A percentile compares a stretch with the other conserved stretches of the same genome.
These are phyloP conservation scores for Vachellia pachyceras DNA, from an alignment of 306 rosid genomes.

Conservation along the genomic window DNA sequence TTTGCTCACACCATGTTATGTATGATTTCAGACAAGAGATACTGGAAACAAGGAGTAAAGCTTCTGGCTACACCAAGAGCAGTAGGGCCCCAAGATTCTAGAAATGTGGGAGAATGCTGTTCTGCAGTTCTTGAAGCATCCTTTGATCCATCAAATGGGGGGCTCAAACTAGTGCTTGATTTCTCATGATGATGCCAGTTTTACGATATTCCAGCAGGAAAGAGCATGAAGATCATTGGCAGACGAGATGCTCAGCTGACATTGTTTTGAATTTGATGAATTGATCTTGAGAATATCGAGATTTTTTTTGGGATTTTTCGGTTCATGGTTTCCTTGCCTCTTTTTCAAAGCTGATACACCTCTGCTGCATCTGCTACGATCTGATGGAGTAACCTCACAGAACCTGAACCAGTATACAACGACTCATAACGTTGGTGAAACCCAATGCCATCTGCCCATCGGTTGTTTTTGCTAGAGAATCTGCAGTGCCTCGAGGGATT, in stretches of 20 bases:
- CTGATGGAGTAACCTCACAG: neutral
- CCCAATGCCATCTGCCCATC: neutral
- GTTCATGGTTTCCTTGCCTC: neutral
- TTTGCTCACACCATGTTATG: slow-evolving; percentile 22
- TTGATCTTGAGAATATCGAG: neutral
- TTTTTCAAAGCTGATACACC: neutral
- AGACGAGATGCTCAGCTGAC: neutral
- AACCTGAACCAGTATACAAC: neutral
- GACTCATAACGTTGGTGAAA: neutral
- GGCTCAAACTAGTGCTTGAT: slow-evolving; percentile 50
- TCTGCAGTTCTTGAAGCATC: slow-evolving; percentile 67
- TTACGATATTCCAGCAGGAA: neutral
- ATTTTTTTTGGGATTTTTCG: neutral
- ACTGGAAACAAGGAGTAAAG: slow-evolving; percentile 96
- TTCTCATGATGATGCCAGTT: slow-evolving; percentile 48
- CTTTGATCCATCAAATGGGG: slow-evolving; percentile 69
- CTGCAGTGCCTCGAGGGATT: neutral
- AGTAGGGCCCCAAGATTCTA: slow-evolving; percentile 46
- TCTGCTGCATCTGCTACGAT: neutral
- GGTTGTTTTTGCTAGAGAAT: neutral
- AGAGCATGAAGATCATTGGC: neutral
- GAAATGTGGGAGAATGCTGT: slow-evolving; percentile 33
- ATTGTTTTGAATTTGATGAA: neutral
- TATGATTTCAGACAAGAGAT: slow-evolving; percentile 71
- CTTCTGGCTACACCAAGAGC: slow-evolving; percentile 74